These are phyloP conservation scores for Pseudopediastrum boryanum DNA, from an alignment of 139 green algal genomes.

Conservation along the genomic window DNA sequence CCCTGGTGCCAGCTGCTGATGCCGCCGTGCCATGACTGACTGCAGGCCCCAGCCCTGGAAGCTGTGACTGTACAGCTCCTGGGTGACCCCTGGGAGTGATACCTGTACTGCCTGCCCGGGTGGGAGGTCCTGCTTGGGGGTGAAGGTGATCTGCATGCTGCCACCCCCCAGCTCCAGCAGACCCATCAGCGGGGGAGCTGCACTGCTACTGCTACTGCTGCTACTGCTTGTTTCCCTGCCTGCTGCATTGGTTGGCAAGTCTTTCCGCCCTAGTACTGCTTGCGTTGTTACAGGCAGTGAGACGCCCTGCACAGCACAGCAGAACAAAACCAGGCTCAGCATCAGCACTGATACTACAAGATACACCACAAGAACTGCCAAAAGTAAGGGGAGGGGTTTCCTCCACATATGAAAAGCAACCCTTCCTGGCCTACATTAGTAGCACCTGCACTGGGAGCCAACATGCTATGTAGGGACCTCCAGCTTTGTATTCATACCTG, in stretches of 20 bases:
- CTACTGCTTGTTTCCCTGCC: background rate
- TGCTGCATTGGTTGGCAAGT: background rate
- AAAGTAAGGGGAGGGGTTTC: background rate
- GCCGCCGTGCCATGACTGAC: too few relatives aligned
- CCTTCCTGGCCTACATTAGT: too few relatives aligned
- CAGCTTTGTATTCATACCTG: too few relatives aligned
- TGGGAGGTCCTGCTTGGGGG: too few relatives aligned
- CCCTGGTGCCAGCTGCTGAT: too few relatives aligned
- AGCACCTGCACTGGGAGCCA: too few relatives aligned
- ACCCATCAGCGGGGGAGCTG: constrained; percentile 26
- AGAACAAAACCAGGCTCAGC: background rate
- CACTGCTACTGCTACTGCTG: constrained; percentile 7
- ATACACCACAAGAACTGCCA: constrained; percentile 3
- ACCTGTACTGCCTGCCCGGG: too few relatives aligned
- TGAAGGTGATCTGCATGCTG: constrained; percentile 52
- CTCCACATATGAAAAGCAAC: background rate
- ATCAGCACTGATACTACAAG: background rate
- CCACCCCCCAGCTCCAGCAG: constrained; percentile 62
- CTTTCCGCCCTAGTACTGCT: background rate
- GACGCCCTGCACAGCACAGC: background rate
- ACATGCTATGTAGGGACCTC: too few relatives aligned
- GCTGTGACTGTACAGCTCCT: too few relatives aligned
- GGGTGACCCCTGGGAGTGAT: too few relatives aligned
- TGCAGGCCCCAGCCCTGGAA: too few relatives aligned
- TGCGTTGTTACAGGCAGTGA: background rate